Evolutionary conservation across 2,329 filamentous ascomycete genomes (phyloP).

Genomic region (Botrytis paeoniae): DNA sequence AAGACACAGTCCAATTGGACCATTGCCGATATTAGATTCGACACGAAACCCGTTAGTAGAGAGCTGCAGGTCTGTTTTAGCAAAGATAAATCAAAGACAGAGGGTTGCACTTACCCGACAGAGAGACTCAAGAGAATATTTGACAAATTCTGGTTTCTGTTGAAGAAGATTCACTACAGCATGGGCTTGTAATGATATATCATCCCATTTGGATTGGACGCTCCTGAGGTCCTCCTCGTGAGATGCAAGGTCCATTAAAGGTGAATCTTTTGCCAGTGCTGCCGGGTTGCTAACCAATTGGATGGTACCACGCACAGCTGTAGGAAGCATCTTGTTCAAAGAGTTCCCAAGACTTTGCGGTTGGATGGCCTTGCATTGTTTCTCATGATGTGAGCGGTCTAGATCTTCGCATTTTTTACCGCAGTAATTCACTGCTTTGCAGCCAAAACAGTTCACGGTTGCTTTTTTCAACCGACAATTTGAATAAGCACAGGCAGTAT

Average conservation of each 20-base stretch:
- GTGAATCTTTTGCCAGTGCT: conserved; percentile 23
- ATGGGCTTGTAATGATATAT: conserved; percentile 49
- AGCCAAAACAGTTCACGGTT: conserved; percentile 48
- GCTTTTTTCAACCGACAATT: not conserved
- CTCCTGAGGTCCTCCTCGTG: conserved; percentile 45
- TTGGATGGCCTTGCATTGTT: not conserved
- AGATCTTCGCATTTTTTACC: conserved; percentile 49
- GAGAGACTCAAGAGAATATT: conserved; percentile 46
- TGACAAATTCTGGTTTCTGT: conserved; percentile 31
- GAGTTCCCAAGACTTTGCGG: not conserved
- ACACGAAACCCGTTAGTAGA: conserved; percentile 61
- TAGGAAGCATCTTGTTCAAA: conserved; percentile 40
- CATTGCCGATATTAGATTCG: conserved; percentile 49
- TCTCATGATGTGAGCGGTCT: not conserved
- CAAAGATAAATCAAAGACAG: not conserved
- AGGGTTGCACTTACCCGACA: conserved; percentile 48
- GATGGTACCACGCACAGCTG: conserved; percentile 53
- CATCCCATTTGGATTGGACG: conserved; percentile 38
- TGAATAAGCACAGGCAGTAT: not conserved
- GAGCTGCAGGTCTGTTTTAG: conserved; percentile 42
- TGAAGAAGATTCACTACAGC: conserved; percentile 46
- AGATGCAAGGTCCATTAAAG: conserved; percentile 44
- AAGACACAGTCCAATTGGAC: conserved; percentile 53
- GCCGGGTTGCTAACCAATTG: conserved; percentile 43
- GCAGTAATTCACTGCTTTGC: conserved; percentile 55